Evolutionary conservation across 2,329 filamentous ascomycete species (phyloP).

Genomic region (Xylariaceae sp.): DNA sequence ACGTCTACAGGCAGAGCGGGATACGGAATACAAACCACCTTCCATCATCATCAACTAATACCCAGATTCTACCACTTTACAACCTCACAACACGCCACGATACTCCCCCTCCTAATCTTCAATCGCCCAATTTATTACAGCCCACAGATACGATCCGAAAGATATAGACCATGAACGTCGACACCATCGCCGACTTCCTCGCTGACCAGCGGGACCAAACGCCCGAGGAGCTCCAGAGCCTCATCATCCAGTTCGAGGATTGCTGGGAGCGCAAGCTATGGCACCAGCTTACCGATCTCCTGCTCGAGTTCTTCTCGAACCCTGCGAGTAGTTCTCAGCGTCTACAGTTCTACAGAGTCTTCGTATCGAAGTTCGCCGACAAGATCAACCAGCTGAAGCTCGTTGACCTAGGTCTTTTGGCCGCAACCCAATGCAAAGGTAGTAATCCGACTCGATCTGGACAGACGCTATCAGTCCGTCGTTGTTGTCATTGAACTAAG

Average conservation of each 20-base stretch:
- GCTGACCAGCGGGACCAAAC: constrained; percentile 82
- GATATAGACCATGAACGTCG: constrained; percentile 62
- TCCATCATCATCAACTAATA: constrained; percentile 9
- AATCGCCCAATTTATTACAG: background rate
- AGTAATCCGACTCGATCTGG: constrained; percentile 9
- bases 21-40: background rate
- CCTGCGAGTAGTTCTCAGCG: constrained; percentile 77
- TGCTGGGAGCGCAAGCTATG: constrained; percentile 98
- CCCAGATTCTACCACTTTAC: constrained; percentile 14
- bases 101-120: background rate
- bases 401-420: constrained; percentile 81
- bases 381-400: constrained; percentile 99
- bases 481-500: background rate
- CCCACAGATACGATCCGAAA: background rate
- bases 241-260: constrained; percentile 89
- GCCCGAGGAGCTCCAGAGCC: constrained; percentile 79
- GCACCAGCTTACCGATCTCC: constrained; percentile 91
- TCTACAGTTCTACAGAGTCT: constrained; percentile 85
- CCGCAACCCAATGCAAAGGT: constrained; percentile 81
- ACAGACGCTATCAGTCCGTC: background rate
- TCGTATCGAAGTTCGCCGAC: constrained; percentile 92
- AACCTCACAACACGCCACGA: constrained; percentile 2
- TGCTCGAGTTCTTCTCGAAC: constrained; percentile 82
- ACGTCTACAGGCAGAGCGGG: constrained; percentile 19
- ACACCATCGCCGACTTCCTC: constrained; percentile 88